These are phyloP conservation scores for Artomyces pyxidatus DNA, from an alignment of 768 basidiomycete genomes.

Conservation along the genomic window DNA sequence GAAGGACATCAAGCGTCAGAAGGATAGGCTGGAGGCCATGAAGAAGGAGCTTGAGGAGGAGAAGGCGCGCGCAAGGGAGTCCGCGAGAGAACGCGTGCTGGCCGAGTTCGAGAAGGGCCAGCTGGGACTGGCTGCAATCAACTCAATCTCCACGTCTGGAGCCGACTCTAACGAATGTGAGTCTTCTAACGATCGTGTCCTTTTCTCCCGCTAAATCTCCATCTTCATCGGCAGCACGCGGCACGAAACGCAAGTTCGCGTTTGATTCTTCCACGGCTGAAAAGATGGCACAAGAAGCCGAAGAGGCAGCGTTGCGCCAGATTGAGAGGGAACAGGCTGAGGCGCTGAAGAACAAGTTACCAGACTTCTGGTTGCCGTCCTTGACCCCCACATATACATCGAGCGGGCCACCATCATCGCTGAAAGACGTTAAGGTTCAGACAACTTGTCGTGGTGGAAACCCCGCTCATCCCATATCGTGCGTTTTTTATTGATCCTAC, in stretches of 20 bases:
- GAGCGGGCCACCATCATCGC: slow-evolving; percentile 49
- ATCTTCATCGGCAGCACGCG: slow-evolving; percentile 33
- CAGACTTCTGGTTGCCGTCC: slow-evolving; percentile 96
- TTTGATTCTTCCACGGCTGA: slow-evolving; percentile 72
- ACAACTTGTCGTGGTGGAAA: slow-evolving; percentile 82
- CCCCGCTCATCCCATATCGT: slow-evolving; percentile 74
- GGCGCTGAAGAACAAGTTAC: slow-evolving; percentile 77
- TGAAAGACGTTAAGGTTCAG: slow-evolving; percentile 78
- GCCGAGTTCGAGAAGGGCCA: slow-evolving; percentile 87
- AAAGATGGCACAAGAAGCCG: slow-evolving; percentile 67
- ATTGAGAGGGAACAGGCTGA: slow-evolving; percentile 86
- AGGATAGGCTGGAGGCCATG: slow-evolving; percentile 64
- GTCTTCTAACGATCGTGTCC: slow-evolving; percentile 21
- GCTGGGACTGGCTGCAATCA: slow-evolving; percentile 50
- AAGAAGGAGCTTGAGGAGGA: slow-evolving; percentile 79
- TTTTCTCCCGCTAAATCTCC: neutral
- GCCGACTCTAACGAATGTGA: slow-evolving; percentile 28
- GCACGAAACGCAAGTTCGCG: slow-evolving; percentile 79
- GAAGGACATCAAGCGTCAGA: slow-evolving; percentile 88
- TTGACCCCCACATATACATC: slow-evolving; percentile 77
- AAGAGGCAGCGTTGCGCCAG: slow-evolving; percentile 75
- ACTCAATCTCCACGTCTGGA: slow-evolving; percentile 34
- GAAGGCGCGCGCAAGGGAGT: slow-evolving; percentile 52
- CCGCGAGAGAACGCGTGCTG: slow-evolving; percentile 84
- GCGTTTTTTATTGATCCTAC: slow-evolving; percentile 23